A percentile compares a stretch with the other conserved stretches of the same genome.
phyloP scores from a whole-genome alignment of 2,329 filamentous ascomycete species.

The Neoscytalidium dimidiatum region DNA sequence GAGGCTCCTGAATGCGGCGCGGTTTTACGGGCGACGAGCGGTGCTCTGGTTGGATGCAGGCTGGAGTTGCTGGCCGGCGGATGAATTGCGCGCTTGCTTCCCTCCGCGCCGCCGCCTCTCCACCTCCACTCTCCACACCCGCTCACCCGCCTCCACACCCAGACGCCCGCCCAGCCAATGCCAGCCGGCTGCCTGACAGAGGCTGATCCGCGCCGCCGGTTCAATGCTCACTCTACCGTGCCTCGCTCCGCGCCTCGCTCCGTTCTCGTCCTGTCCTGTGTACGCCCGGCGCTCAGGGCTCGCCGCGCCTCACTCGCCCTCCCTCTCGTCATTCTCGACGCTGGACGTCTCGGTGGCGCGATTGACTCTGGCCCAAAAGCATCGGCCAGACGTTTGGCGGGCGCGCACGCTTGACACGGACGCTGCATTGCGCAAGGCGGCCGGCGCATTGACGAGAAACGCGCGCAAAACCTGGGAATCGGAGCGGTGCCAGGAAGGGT shows the following conservation, averaged over 20 bases:
- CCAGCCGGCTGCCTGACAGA: background rate
- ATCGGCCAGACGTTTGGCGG: background rate
- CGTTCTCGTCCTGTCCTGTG: background rate
- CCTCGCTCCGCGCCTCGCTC: background rate
- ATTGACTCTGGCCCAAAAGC: background rate
- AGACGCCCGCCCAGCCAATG: background rate
- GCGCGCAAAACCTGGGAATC: background rate
- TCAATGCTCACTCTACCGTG: background rate
- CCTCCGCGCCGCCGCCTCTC: background rate
- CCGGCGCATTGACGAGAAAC: background rate
- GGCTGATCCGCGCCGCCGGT: background rate
- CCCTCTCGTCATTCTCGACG: background rate
- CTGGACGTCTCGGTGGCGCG: background rate
- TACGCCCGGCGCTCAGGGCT: background rate
- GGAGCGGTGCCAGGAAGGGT: background rate
- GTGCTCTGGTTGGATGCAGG: background rate
- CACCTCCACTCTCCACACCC: background rate
- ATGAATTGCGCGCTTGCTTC: background rate
- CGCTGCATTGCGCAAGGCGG: slow-evolving; percentile 4
- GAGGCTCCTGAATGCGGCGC: background rate
- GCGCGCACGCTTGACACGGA: too few relatives aligned
- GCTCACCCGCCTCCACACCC: background rate
- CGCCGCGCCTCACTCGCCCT: background rate
- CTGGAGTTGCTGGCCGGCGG: background rate
- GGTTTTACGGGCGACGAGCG: background rate